Percentiles rank a stretch among this genome's conserved stretches.
Evolutionary conservation across 345 rosid species (phyloP).

Genomic region (Pistacia atlantica): DNA sequence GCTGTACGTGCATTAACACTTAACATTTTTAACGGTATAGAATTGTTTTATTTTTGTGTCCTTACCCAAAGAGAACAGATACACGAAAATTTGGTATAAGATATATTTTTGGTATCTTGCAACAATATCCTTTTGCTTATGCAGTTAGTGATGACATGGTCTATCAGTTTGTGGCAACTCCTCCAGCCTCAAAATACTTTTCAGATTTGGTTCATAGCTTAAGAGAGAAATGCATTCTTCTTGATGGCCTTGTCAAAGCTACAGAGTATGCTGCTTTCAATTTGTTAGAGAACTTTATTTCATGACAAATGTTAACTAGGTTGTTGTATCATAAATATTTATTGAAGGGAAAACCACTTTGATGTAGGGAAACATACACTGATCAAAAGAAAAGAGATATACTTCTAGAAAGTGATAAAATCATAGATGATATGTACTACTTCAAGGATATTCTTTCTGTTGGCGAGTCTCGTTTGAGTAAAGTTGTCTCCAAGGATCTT

Average conservation of each 20-base stretch:
- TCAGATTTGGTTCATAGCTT: constrained; percentile 52
- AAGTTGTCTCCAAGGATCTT: constrained; percentile 50
- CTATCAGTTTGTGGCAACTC: constrained; percentile 52
- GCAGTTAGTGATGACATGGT: constrained; percentile 70
- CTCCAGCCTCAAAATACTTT: constrained; percentile 61
- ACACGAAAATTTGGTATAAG: constrained; percentile 5
- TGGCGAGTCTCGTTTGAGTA: constrained; percentile 47
- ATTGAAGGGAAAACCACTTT: constrained; percentile 9
- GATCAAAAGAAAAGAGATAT: constrained; percentile 35
- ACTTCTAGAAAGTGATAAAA: constrained; percentile 51
- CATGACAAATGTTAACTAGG: not conserved
- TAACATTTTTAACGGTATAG: constrained; percentile 57
- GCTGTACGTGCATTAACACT: constrained; percentile 77
- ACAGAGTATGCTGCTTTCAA: constrained; percentile 38
- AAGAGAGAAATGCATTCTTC: constrained; percentile 47
- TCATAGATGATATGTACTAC: constrained; percentile 68
- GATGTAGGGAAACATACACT: constrained; percentile 43
- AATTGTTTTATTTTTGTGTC: constrained; percentile 11
- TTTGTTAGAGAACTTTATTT: constrained; percentile 15
- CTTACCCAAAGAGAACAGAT: constrained; percentile 1
- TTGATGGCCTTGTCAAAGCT: constrained; percentile 48
- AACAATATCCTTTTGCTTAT: constrained; percentile 31
- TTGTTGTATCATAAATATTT: constrained; percentile 1
- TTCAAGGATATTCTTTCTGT: constrained; percentile 58
- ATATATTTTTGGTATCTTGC: constrained; percentile 21